Percentiles rank a stretch among this genome's conserved stretches.
Evolutionary conservation across 805 yeast genomes (phyloP).

Genomic region (Candida piceae): DNA sequence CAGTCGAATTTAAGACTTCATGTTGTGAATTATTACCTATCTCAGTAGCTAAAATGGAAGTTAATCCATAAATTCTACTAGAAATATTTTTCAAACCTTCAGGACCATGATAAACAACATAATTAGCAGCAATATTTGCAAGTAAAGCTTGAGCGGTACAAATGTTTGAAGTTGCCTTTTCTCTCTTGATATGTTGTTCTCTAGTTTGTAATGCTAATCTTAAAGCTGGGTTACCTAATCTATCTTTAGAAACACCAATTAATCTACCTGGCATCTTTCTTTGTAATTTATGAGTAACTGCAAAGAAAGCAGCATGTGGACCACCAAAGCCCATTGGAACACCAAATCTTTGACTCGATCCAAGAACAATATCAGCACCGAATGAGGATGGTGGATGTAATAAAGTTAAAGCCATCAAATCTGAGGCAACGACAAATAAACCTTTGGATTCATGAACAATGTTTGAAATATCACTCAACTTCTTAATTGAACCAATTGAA

Average conservation of each 20-base stretch:
- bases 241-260: conserved; percentile 88
- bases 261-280: conserved; percentile 96
- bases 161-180: conserved; percentile 95
- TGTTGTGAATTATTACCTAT: conserved; percentile 41
- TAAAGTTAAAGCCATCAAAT: conserved; percentile 81
- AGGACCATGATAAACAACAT: conserved; percentile 95
- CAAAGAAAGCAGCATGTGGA: conserved; percentile 97
- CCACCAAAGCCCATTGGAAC: conserved; percentile 98
- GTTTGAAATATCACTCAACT: conserved; percentile 53
- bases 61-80: conserved; percentile 63
- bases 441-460: conserved; percentile 69
- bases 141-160: conserved; percentile 97
- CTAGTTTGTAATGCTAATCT: conserved; percentile 95
- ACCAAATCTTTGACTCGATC: conserved; percentile 93
- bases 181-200: conserved; percentile 97
- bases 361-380: conserved; percentile 91
- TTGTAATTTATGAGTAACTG: conserved; percentile 73
- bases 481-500: conserved; percentile 42
- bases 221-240: conserved; percentile 83
- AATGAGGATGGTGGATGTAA: conserved; percentile 78
- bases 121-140: conserved; percentile 94
- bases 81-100: conserved; percentile 79
- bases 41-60: conserved; percentile 62
- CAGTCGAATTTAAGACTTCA: conserved; percentile 47
- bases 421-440: conserved; percentile 82